Conservation (phyloP, 345 rosid species). For the Aquilaria yunnanensis region DNA sequence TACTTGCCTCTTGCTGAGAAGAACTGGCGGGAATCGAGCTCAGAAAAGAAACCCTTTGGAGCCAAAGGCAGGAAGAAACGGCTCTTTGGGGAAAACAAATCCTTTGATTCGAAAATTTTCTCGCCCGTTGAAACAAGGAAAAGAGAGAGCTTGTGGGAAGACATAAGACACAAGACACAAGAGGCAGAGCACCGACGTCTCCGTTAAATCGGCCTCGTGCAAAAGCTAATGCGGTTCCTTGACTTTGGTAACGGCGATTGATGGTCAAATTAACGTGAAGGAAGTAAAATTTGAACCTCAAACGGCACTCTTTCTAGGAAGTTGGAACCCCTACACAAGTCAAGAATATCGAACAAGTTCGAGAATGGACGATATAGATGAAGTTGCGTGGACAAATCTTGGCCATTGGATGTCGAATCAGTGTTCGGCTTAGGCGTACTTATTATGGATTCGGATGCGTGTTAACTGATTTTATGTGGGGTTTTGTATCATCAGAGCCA, state of each 20-base stretch:
- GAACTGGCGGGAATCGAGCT: constrained; percentile 54
- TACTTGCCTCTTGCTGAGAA: not conserved
- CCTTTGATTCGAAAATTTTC: constrained; percentile 50
- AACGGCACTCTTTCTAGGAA: constrained; percentile 46
- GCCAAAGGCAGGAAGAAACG: too few relatives aligned
- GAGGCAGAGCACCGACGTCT: constrained; percentile 45
- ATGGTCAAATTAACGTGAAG: constrained; percentile 22
- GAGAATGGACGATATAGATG: too few relatives aligned
- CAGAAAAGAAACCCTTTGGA: constrained; percentile 20
- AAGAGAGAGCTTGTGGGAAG: constrained; percentile 13
- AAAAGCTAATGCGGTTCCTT: too few relatives aligned
- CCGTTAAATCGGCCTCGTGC: constrained; percentile 45
- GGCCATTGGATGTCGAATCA: too few relatives aligned
- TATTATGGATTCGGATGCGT: too few relatives aligned
- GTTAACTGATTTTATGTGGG: too few relatives aligned
- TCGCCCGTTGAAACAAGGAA: constrained; percentile 80
- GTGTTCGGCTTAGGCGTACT: too few relatives aligned
- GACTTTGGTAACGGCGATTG: constrained; percentile 27
- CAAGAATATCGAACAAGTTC: too few relatives aligned
- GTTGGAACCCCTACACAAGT: too few relatives aligned
- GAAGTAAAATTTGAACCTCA: constrained; percentile 44
- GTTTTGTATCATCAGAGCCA: too few relatives aligned
- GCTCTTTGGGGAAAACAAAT: not conserved
- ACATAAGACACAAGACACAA: constrained; percentile 10
- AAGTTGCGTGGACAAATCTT: too few relatives aligned